Conservation (phyloP, 495 filamentous ascomycete species). For the Thermothielavioides terrestris region DNA sequence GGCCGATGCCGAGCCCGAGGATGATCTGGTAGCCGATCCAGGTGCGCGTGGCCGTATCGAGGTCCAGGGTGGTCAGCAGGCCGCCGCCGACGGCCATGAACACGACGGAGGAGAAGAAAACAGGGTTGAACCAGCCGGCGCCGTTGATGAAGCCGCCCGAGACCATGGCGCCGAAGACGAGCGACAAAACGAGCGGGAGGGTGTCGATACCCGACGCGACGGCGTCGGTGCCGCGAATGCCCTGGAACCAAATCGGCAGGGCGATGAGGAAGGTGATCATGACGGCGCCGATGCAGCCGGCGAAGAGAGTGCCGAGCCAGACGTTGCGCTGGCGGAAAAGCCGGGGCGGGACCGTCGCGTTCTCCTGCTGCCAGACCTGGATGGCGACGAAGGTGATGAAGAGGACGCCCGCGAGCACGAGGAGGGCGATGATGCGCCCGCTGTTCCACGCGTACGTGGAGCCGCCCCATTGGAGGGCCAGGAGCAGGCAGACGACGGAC, state of each 20-base stretch:
- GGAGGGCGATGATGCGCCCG: slow-evolving; percentile 59
- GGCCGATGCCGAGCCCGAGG: slow-evolving; percentile 61
- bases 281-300: too few species aligned
- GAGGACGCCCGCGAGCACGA: slow-evolving; percentile 57
- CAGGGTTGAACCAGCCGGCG: slow-evolving; percentile 62
- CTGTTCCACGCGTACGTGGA: slow-evolving; percentile 59
- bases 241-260: too few species aligned
- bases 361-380: slow-evolving; percentile 59
- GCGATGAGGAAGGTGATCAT: slow-evolving; percentile 53
- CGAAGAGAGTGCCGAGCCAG: slow-evolving; percentile 48
- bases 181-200: slow-evolving; percentile 48
- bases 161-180: slow-evolving; percentile 40
- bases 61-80: slow-evolving; percentile 55
- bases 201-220: slow-evolving; percentile 52
- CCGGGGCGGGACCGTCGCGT: slow-evolving; percentile 66
- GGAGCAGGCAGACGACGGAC: slow-evolving; percentile 57
- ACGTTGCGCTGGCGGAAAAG: slow-evolving; percentile 69
- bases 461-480: slow-evolving; percentile 84
- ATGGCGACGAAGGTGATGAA: slow-evolving; percentile 52
- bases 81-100: slow-evolving; percentile 61
- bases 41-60: slow-evolving; percentile 40
- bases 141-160: slow-evolving; percentile 46
- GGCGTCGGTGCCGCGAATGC: slow-evolving; percentile 50
- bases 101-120: slow-evolving; percentile 47
- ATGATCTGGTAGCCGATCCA: slow-evolving; percentile 71